Conservation (phyloP, 176 grass and related monocot species). For the Bromus sterilis region DNA sequence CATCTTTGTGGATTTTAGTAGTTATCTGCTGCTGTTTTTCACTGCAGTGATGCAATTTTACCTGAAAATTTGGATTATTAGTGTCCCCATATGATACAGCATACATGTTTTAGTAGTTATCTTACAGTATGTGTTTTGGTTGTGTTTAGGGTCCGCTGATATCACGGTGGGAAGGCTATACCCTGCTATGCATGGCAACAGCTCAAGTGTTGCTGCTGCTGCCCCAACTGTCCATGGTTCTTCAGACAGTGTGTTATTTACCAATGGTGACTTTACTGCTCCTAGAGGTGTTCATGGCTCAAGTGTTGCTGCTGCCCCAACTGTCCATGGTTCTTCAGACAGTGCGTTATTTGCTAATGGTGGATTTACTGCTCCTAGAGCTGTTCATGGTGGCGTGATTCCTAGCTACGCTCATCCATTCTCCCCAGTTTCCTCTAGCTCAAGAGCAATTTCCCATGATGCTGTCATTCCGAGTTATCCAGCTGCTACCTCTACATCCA, state of each 20-base stretch:
- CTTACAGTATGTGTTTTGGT: slow-evolving; percentile 6
- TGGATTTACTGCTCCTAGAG: slow-evolving; percentile 36
- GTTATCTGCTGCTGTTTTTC: not conserved
- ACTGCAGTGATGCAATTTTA: not conserved
- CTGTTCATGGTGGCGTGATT: slow-evolving; percentile 14
- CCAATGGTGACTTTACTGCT: slow-evolving; percentile 29
- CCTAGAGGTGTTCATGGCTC: slow-evolving; percentile 27
- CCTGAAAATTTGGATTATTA: slow-evolving; percentile 5
- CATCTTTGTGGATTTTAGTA: not conserved
- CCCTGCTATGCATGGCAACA: slow-evolving; percentile 22
- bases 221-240: slow-evolving; percentile 20
- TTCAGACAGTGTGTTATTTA: slow-evolving; percentile 2
- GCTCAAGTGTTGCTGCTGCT: slow-evolving; percentile 16
- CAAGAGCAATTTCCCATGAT: slow-evolving; percentile 5
- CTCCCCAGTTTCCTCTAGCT: slow-evolving; percentile 6
- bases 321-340: slow-evolving; percentile 9
- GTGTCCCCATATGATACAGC: not conserved
- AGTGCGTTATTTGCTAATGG: slow-evolving; percentile 5
- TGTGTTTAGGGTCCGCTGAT: slow-evolving; percentile 7
- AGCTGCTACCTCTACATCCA: slow-evolving; percentile 12
- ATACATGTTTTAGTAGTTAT: too few species aligned
- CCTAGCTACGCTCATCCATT: slow-evolving; percentile 9
- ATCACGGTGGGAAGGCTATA: slow-evolving; percentile 8
- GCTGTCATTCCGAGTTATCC: not conserved
- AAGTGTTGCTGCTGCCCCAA: slow-evolving; percentile 13